Evolutionary conservation across 1,284 basidiomycete genomes (phyloP), one percentile per base, ranked within the genome.

Genomic region (Irpex sp.): DNA sequence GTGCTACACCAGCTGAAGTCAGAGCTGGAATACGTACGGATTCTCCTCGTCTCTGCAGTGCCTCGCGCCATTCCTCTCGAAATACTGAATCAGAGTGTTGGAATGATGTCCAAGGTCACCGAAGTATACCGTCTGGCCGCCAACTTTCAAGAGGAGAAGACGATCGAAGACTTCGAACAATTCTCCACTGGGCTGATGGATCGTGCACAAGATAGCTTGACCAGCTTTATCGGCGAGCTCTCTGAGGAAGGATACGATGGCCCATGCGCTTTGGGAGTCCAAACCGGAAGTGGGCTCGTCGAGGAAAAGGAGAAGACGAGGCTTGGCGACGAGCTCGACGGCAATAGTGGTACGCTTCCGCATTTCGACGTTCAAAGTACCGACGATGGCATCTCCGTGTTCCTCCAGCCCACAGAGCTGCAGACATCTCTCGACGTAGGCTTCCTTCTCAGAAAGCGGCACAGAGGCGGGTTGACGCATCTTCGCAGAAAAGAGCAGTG

Each of bases 241-340:
- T 3, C 89, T 83, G 57, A 96, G 79, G 72, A 96, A 90, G 1
- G 83, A 79, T 58, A 94, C 81, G 68, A 97, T 93, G 13, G 89
- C 90, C 90, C 91, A 95, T 0, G 95, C 93, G 57, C 88, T 90
- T 72, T 95, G 93, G 1, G 92, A 94, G 72, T 96, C 94, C 33
- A 97, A 79, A 53, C 95, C 94, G 11, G 91, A 93, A 0, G 90
- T 93, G 0, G 88, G 88, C 71, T 94, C 91, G 68, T 94, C 92
- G 62, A 93, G 79, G 82, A 94, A 95, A 21, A 95, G 81, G 0
- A 95, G 79, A 2, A 93, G 78, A 69, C 83, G 92, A 90, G 84
- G 86, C 81, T 83, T 91, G 3, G 90, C 89, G 19, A 90, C 91
- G 26, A 93, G 76, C 71, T 95, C 93, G 37, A 95, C 92, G 56